Evolutionary conservation across 225 moss, liverwort and hornwort genomes (phyloP).

Genomic region (Rhytidiadelphus loreus): DNA sequence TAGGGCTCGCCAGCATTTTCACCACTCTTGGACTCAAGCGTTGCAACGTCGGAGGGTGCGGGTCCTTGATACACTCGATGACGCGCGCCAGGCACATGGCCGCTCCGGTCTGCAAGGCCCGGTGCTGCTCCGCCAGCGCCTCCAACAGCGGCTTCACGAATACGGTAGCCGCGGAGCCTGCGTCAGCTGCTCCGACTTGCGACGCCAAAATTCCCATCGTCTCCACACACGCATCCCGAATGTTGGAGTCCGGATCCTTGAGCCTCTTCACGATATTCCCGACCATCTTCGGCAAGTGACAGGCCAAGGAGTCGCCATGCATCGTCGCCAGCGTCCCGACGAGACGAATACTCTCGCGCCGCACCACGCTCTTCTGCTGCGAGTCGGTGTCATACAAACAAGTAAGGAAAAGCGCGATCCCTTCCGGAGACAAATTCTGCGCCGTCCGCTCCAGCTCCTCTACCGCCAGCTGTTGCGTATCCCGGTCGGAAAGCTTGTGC

Average conservation of each 20-base stretch:
- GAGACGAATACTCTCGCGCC: conserved; percentile 77
- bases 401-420: conserved; percentile 66
- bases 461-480: conserved; percentile 93
- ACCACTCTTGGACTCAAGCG: conserved; percentile 78
- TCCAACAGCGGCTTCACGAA: conserved; percentile 94
- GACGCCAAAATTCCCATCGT: conserved; percentile 68
- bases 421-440: conserved; percentile 60
- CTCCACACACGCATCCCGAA: conserved; percentile 94
- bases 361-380: conserved; percentile 97
- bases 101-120: conserved; percentile 75
- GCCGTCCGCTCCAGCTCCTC: conserved; percentile 94
- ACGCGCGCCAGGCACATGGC: conserved; percentile 76
- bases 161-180: conserved; percentile 41
- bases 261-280: conserved; percentile 73
- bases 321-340: conserved; percentile 74
- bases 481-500: conserved; percentile 94
- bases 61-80: conserved; percentile 69
- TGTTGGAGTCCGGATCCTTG: conserved; percentile 93
- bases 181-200: conserved; percentile 57
- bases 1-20: conserved; percentile 71
- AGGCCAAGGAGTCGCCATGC: conserved; percentile 66
- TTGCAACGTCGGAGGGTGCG: conserved; percentile 54
- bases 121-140: conserved; percentile 87
- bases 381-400: conserved; percentile 94
- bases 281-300: conserved; percentile 84